Evolutionary conservation across 75 land plant genomes (phyloP).

Genomic region (Picea sitchensis): DNA sequence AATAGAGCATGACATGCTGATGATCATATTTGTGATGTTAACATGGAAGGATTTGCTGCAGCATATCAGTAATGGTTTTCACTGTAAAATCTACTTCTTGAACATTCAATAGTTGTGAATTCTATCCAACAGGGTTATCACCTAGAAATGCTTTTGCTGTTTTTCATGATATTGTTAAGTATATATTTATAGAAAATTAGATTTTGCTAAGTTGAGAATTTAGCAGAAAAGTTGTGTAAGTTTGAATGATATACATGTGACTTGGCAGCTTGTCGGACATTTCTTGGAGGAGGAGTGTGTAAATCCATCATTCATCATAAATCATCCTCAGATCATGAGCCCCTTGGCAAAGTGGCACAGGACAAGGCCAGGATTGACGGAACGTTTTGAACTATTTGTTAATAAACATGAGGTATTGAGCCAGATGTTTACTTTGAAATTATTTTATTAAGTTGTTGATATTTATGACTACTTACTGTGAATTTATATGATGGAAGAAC

Average conservation of each 20-base stretch:
- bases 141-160: too few relatives aligned
- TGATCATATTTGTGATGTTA: neutral
- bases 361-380: constrained; percentile 71
- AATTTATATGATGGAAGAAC: neutral
- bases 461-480: neutral
- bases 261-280: constrained; percentile 86
- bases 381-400: constrained; percentile 90
- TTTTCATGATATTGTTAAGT: neutral
- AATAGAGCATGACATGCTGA: neutral
- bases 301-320: constrained; percentile 89
- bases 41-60: too few relatives aligned
- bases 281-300: constrained; percentile 88
- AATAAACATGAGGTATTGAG: constrained; percentile 86
- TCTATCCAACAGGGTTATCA: neutral
- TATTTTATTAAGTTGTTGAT: neutral
- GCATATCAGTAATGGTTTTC: neutral
- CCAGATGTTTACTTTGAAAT: neutral
- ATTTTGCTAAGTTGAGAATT: neutral
- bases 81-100: neutral
- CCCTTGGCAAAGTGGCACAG: constrained; percentile 97
- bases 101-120: neutral
- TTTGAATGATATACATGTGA: neutral
- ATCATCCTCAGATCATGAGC: constrained; percentile 96
- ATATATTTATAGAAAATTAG: neutral
- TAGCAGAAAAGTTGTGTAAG: neutral